A percentile compares a stretch with the other conserved stretches of the same genome.
phyloP scores from a whole-genome alignment of 495 filamentous ascomycete genomes.

The Penicillium paradoxum region DNA sequence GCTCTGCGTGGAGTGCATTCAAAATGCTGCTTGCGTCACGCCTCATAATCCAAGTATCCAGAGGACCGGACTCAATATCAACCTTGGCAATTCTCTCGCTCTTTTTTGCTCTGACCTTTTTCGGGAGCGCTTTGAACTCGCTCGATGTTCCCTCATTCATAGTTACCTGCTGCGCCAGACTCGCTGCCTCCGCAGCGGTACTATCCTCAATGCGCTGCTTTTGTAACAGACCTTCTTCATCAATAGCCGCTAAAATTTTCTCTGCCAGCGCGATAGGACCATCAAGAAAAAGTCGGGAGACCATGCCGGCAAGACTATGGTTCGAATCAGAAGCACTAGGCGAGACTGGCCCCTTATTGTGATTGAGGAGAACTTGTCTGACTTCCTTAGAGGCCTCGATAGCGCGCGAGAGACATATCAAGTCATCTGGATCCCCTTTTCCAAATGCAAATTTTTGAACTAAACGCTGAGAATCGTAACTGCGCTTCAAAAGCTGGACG shows the following conservation, averaged over 20 bases:
- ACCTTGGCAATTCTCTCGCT: constrained; percentile 21
- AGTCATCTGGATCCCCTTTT: constrained; percentile 88
- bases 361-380: constrained; percentile 39
- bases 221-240: constrained; percentile 83
- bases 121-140: constrained; percentile 42
- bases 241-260: constrained; percentile 71
- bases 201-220: constrained; percentile 71
- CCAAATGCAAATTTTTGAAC: constrained; percentile 91
- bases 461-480: constrained; percentile 81
- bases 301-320: constrained; percentile 47
- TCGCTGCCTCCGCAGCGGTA: constrained; percentile 62
- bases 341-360: constrained; percentile 7
- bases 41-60: constrained; percentile 85
- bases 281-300: constrained; percentile 60
- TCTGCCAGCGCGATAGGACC: constrained; percentile 63
- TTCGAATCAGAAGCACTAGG: constrained; percentile 15
- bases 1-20: constrained; percentile 57
- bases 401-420: constrained; percentile 75
- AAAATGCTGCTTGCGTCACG: constrained; percentile 60
- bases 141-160: constrained; percentile 51
- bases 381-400: constrained; percentile 74
- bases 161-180: constrained; percentile 62
- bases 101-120: constrained; percentile 37
- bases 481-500: constrained; percentile 61
- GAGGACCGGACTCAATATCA: constrained; percentile 29